Conservation (phyloP, 108 stramenopile species). For the Skeletonema marinoi region DNA sequence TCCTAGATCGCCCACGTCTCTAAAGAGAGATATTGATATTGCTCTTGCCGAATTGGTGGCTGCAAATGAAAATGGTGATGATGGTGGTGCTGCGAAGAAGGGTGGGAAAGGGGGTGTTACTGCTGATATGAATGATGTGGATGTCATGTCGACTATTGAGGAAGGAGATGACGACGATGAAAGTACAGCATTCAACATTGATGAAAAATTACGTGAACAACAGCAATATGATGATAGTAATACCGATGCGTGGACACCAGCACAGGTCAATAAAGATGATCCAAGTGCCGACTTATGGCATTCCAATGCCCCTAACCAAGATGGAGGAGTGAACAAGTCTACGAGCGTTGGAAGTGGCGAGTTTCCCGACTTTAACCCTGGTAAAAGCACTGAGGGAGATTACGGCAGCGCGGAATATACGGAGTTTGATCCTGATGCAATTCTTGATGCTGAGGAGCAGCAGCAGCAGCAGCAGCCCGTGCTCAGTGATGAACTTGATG, state of each 20-base stretch:
- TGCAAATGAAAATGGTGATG: constrained; percentile 10
- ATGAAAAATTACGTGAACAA: background rate
- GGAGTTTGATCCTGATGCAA: background rate
- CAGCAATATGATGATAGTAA: background rate
- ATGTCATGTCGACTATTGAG: background rate
- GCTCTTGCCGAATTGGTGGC: too few species aligned
- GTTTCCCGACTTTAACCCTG: background rate
- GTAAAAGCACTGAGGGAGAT: background rate
- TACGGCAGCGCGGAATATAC: background rate
- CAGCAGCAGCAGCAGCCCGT: background rate
- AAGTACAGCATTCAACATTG: background rate
- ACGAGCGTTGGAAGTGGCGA: background rate
- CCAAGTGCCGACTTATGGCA: background rate
- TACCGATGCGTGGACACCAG: background rate
- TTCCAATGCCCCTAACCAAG: background rate
- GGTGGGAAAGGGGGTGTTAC: background rate
- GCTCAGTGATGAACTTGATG: background rate
- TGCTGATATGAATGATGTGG: background rate
- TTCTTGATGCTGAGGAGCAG: background rate
- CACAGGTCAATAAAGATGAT: background rate
- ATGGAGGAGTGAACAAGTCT: too few species aligned
- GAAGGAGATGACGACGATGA: background rate
- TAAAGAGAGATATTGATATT: background rate
- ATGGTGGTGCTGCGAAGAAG: constrained; percentile 6
- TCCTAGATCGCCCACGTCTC: constrained; percentile 26